These are phyloP conservation scores for Trypanosoma boissoni DNA, from an alignment of 208 protist genomes.

Conservation along the genomic window DNA sequence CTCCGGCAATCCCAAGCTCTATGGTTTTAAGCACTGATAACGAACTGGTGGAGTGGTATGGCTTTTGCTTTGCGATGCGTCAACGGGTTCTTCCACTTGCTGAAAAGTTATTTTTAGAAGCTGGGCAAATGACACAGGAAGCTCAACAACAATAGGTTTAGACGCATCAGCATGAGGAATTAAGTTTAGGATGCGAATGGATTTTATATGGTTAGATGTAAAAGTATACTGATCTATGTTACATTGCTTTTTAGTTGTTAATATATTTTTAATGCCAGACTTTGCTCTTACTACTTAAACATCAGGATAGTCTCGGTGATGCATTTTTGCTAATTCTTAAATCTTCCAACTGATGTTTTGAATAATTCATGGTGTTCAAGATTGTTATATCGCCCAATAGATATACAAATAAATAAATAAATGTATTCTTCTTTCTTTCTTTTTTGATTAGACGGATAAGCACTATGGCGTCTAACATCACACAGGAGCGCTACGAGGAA, in stretches of 20 bases:
- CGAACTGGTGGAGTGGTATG: constrained; percentile 71
- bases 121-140: not conserved
- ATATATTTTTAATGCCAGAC: too few species aligned
- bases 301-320: too few species aligned
- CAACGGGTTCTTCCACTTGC: constrained; percentile 29
- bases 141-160: not conserved
- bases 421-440: constrained; percentile 5
- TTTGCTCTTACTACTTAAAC: too few species aligned
- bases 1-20: constrained; percentile 17
- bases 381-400: too few species aligned
- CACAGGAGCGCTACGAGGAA: constrained; percentile 86
- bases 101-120: constrained; percentile 37
- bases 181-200: too few species aligned
- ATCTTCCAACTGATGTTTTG: too few species aligned
- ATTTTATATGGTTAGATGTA: too few species aligned
- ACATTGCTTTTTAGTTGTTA: too few species aligned
- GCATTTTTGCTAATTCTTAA: too few species aligned
- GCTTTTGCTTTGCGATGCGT: constrained; percentile 48
- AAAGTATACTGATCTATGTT: too few species aligned
- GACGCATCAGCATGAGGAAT: too few species aligned
- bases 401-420: not conserved
- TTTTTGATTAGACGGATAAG: constrained; percentile 15
- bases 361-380: too few species aligned
- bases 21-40: constrained; percentile 35
- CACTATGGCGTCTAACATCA: constrained; percentile 51